Conservation (phyloP, 2,329 filamentous ascomycete species). For the Phaeosphaeria sp. region DNA sequence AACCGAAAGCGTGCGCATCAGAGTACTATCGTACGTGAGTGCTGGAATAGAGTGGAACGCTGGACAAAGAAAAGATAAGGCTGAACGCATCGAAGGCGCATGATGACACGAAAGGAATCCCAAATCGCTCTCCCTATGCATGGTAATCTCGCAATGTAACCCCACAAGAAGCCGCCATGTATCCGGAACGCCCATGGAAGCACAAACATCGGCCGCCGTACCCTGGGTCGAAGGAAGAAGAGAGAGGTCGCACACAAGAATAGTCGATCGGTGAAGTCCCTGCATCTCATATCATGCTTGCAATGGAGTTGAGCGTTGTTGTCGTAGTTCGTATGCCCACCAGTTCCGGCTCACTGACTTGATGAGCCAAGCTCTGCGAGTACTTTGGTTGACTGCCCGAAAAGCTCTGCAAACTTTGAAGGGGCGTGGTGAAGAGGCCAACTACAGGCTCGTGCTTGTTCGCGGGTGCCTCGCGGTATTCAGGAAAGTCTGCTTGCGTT, state of each 20-base stretch:
- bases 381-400: slow-evolving; percentile 19
- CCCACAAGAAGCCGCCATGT: slow-evolving; percentile 2
- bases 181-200: slow-evolving; percentile 16
- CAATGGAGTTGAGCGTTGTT: slow-evolving; percentile 41
- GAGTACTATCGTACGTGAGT: background rate
- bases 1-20: background rate
- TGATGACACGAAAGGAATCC: slow-evolving; percentile 27
- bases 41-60: slow-evolving; percentile 3
- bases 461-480: slow-evolving; percentile 11
- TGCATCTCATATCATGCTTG: slow-evolving; percentile 40
- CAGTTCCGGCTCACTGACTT: slow-evolving; percentile 44
- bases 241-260: background rate
- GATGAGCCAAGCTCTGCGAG: slow-evolving; percentile 29
- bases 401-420: slow-evolving; percentile 35
- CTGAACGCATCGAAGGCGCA: slow-evolving; percentile 5
- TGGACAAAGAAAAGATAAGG: background rate
- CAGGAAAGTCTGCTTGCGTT: slow-evolving; percentile 21
- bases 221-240: slow-evolving; percentile 5
- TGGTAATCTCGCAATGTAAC: slow-evolving; percentile 6
- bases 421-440: slow-evolving; percentile 40
- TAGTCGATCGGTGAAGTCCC: background rate
- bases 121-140: background rate
- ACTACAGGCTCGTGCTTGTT: slow-evolving; percentile 33
- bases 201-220: slow-evolving; percentile 8
- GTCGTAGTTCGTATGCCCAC: slow-evolving; percentile 41